These are phyloP conservation scores for Cercospora berteroae DNA, from an alignment of 2,329 filamentous ascomycete genomes.

Conservation along the genomic window DNA sequence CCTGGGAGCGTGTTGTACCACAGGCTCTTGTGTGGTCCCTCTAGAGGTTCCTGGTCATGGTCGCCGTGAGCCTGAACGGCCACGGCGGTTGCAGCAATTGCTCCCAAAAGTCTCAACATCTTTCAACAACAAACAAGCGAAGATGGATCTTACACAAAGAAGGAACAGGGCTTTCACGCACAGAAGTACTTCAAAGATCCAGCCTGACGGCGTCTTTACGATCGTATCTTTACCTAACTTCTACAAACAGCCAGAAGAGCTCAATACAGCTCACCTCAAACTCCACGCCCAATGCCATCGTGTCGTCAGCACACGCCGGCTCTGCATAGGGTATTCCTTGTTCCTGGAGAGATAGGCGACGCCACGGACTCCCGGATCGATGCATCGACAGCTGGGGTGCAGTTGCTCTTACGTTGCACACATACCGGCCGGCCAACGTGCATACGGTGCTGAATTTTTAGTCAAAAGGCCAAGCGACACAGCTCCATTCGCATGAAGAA, in stretches of 20 bases:
- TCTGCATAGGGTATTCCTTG: constrained; percentile 21
- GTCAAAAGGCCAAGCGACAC: constrained; percentile 22
- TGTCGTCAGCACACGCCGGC: constrained; percentile 8
- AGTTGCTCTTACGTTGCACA: constrained; percentile 21
- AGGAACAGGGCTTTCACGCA: neutral
- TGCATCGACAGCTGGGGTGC: neutral
- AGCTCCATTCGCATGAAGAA: neutral
- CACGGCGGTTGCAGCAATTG: constrained; percentile 42
- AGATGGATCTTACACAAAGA: neutral
- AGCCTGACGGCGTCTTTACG: constrained; percentile 1
- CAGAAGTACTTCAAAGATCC: constrained; percentile 6
- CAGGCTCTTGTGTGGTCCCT: constrained; percentile 68
- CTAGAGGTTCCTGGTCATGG: constrained; percentile 55
- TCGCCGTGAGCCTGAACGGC: constrained; percentile 58
- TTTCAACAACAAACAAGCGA: constrained; percentile 2
- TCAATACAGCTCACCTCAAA: constrained; percentile 17
- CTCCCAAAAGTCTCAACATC: constrained; percentile 28
- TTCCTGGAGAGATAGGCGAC: constrained; percentile 26
- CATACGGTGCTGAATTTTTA: constrained; percentile 13
- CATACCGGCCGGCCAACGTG: constrained; percentile 12
- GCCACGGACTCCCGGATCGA: constrained; percentile 1
- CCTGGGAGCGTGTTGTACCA: constrained; percentile 84
- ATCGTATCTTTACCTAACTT: constrained; percentile 21
- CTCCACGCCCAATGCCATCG: constrained; percentile 18
- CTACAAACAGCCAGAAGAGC: constrained; percentile 8